Evolutionary conservation across 2,329 filamentous ascomycete genomes (phyloP).

Genomic region (Aureobasidium sp.): DNA sequence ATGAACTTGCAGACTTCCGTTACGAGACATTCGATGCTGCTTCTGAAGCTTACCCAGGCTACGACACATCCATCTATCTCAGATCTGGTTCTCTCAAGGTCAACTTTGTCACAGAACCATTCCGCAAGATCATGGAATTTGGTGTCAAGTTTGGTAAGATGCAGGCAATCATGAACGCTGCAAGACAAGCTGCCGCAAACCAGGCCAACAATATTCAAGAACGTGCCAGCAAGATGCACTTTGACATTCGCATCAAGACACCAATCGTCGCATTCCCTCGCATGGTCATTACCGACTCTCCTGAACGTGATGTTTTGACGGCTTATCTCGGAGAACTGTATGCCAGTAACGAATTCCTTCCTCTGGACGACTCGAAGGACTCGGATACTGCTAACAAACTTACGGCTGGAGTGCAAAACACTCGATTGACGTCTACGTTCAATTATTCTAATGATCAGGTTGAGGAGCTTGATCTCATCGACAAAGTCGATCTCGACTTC

Average conservation of each 20-base stretch:
- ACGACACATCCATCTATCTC: constrained; percentile 85
- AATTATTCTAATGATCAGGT: constrained; percentile 64
- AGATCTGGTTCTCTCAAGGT: constrained; percentile 92
- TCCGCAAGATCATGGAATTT: constrained; percentile 96
- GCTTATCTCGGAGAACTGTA: constrained; percentile 97
- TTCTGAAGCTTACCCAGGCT: constrained; percentile 77
- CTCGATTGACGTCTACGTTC: constrained; percentile 82
- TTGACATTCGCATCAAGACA: constrained; percentile 87
- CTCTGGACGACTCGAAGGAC: constrained; percentile 68
- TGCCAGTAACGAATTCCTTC: constrained; percentile 84
- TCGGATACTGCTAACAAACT: constrained; percentile 80
- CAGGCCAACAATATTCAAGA: constrained; percentile 92
- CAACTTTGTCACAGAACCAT: constrained; percentile 95
- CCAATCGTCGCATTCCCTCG: constrained; percentile 94
- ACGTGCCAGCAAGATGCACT: constrained; percentile 82
- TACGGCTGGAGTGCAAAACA: constrained; percentile 83
- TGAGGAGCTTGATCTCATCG: constrained; percentile 92
- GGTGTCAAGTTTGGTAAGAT: constrained; percentile 98
- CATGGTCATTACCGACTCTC: constrained; percentile 60
- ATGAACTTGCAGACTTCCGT: constrained; percentile 92
- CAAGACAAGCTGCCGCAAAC: constrained; percentile 85
- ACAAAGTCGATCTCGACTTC: constrained; percentile 91
- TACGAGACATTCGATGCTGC: constrained; percentile 89
- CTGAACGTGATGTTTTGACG: constrained; percentile 74
- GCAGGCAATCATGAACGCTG: constrained; percentile 98